Conservation (phyloP, 257 asterid species). For the Vinca minor region DNA sequence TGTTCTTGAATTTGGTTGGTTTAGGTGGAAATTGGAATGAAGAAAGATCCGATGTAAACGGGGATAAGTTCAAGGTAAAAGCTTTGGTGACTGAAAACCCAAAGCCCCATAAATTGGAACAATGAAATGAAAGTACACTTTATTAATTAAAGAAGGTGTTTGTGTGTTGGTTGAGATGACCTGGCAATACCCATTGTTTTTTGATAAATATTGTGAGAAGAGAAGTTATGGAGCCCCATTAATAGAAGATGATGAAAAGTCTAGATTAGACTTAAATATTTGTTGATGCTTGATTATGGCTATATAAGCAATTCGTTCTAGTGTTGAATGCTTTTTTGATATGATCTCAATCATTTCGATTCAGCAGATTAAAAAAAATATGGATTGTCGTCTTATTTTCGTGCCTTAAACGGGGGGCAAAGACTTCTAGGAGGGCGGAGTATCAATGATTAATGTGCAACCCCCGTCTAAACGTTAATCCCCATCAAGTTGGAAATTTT, state of each 20-base stretch:
- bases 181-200: slow-evolving; percentile 1
- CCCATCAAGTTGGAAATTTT: no score
- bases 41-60: slow-evolving; percentile 81
- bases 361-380: no score
- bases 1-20: slow-evolving; percentile 21
- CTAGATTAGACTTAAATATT: slow-evolving; percentile 10
- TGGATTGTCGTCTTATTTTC: no score
- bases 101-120: slow-evolving; percentile 24
- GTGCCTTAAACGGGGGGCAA: no score
- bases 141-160: slow-evolving; percentile 21
- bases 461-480: no score
- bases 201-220: background rate
- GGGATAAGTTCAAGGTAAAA: slow-evolving; percentile 21
- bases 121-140: background rate
- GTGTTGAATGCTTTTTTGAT: no score
- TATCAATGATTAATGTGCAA: no score
- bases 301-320: no score
- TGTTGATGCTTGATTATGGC: slow-evolving; percentile 10
- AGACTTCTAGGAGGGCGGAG: no score
- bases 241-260: slow-evolving; percentile 6
- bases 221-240: background rate
- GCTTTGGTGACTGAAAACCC: slow-evolving; percentile 5
- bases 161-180: slow-evolving; percentile 21
- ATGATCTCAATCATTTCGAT: no score
- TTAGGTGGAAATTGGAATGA: slow-evolving; percentile 30